Percentiles rank a stretch among this genome's conserved stretches.
Evolutionary conservation across 2,329 filamentous ascomycete species (phyloP).

Genomic region (Cadophora malorum): DNA sequence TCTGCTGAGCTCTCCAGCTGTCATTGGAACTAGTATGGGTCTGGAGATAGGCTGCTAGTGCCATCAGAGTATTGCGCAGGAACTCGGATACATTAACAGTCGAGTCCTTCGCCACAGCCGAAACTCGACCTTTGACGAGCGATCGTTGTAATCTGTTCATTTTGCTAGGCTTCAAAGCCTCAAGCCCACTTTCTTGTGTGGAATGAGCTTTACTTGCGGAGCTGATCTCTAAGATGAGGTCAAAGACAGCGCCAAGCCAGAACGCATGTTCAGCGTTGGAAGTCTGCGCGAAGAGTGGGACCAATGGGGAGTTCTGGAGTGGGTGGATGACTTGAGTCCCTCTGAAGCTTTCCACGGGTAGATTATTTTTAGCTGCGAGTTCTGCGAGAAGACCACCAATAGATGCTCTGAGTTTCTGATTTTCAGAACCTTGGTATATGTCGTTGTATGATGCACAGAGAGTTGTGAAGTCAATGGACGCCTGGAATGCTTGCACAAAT

Average conservation of each 20-base stretch:
- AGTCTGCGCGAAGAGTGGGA: constrained; percentile 52
- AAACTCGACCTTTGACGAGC: constrained; percentile 58
- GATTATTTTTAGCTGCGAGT: constrained; percentile 36
- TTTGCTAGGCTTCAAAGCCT: constrained; percentile 55
- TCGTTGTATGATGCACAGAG: constrained; percentile 35
- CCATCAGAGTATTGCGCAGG: constrained; percentile 51
- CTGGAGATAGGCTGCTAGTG: constrained; percentile 53
- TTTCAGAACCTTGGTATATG: constrained; percentile 37
- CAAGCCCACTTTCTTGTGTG: constrained; percentile 49
- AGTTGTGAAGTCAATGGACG: constrained; percentile 6
- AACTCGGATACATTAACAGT: constrained; percentile 62
- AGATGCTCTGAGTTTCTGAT: constrained; percentile 36
- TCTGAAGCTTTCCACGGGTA: constrained; percentile 44
- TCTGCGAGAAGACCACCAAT: constrained; percentile 38
- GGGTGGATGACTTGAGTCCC: constrained; percentile 60
- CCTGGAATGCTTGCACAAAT: constrained; percentile 34
- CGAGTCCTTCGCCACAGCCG: constrained; percentile 65
- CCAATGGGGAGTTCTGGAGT: constrained; percentile 62
- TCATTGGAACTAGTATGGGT: constrained; percentile 39
- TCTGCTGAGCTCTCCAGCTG: constrained; percentile 47
- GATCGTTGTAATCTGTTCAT: constrained; percentile 68
- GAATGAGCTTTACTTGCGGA: constrained; percentile 51
- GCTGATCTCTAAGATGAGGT: constrained; percentile 55
- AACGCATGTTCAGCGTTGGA: constrained; percentile 45
- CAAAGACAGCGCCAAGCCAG: constrained; percentile 61